Base-by-base conservation (phyloP, 495 filamentous ascomycete species). In the Hapsidospora chrysogenum region DNA sequence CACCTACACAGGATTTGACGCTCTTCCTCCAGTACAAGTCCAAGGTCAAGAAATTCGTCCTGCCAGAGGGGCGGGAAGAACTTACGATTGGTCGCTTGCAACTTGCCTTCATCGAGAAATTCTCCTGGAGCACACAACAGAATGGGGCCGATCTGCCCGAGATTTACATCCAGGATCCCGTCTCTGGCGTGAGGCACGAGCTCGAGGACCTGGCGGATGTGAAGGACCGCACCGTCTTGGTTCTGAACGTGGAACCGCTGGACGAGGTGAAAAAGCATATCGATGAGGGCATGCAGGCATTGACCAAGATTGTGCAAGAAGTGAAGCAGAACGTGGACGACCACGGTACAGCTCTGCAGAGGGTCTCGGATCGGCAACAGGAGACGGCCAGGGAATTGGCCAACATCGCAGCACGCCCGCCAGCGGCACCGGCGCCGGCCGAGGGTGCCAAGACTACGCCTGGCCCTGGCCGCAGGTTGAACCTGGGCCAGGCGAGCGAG, bases 91-190 rank as follows among this genome's bases (percentile, higher is more conserved):
- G 80, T 8, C 70, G 85, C 9, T 57, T 97, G 37, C 89, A 96
- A 48, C 68, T 96, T 21, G 86, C 87, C n/a, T 97, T 97, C 52
- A 97, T 97, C 44, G 92, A 96, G 43, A 96, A 95, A 46, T 97
- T 97, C 47, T 85, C 85, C 5, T 97, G 92, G 85, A 95, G 89
- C 44, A 92, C 85, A 1, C 87, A 93, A 43, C 81, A 76, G 45
- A 87, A 96, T 49, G 89, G 92, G 16, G 75, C 73, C 9, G 89
- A 97, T 47, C 62, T 97, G 19, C 89, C 89, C 0, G 89, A 96
- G 46, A 94, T 97, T 19, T 94, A 96, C 53, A 86, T 97, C 26
- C 92, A 97, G 54, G 89, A 97, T 52, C 75, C 87, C 4, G 68
- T 94, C 9, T 94, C 86, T 7, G 92, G 89, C 3, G 81, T 95